phyloP scores from a whole-genome alignment of 768 basidiomycete species.

The Lentinula aciculospora region DNA sequence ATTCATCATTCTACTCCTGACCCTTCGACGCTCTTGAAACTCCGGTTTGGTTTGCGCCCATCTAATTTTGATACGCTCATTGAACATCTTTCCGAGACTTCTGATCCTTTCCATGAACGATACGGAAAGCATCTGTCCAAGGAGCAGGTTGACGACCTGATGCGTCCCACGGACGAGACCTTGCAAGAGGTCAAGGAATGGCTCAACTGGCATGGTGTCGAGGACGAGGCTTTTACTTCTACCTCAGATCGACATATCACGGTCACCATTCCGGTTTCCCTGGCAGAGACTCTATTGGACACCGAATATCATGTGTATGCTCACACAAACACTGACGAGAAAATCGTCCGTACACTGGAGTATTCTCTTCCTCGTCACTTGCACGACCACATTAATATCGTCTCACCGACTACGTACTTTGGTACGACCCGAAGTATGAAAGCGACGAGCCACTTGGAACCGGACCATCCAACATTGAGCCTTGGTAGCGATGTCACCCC shows the following conservation, averaged over 20 bases:
- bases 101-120: constrained; percentile 23
- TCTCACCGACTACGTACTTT: constrained; percentile 65
- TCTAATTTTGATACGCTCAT: constrained; percentile 22
- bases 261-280: constrained; percentile 29
- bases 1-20: constrained; percentile 1
- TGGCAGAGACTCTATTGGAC: constrained; percentile 43
- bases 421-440: constrained; percentile 49
- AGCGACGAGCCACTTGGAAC: constrained; percentile 47
- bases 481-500: constrained; percentile 20
- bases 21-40: constrained; percentile 17
- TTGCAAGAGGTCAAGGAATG: constrained; percentile 34
- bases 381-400: constrained; percentile 48
- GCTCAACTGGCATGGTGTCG: constrained; percentile 39
- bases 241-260: constrained; percentile 42
- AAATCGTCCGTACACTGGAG: constrained; percentile 48
- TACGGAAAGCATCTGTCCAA: constrained; percentile 31
- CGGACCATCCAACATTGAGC: constrained; percentile 21
- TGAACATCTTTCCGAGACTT: constrained; percentile 24
- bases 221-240: constrained; percentile 28
- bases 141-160: constrained; percentile 34
- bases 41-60: constrained; percentile 29
- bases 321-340: constrained; percentile 31
- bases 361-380: constrained; percentile 55
- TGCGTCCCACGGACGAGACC: constrained; percentile 32
- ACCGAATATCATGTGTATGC: constrained; percentile 18